Evolutionary conservation across 352 stramenopile genomes (phyloP).

Genomic region (Globisporangium paroecandrum): DNA sequence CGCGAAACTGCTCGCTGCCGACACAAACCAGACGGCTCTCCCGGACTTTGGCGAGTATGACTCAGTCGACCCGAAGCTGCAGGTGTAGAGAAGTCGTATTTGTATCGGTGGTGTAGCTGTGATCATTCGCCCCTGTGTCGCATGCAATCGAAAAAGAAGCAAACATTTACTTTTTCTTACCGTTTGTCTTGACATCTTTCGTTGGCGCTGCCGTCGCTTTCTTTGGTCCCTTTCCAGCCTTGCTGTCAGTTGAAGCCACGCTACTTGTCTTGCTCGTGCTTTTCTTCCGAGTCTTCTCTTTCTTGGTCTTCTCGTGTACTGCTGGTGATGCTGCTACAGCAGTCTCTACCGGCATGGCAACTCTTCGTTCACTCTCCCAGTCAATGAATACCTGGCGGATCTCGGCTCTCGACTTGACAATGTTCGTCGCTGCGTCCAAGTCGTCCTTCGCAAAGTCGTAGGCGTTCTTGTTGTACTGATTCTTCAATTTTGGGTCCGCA

Average conservation of each 20-base stretch:
- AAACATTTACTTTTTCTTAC: constrained; percentile 8
- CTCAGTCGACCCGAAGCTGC: constrained; percentile 4
- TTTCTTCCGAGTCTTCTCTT: constrained; percentile 9
- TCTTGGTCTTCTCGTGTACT: not conserved
- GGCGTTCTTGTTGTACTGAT: constrained; percentile 89
- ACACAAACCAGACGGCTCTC: constrained; percentile 5
- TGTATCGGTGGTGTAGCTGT: not conserved
- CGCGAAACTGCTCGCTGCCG: constrained; percentile 15
- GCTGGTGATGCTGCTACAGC: not conserved
- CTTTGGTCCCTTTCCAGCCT: not conserved
- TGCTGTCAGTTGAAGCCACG: not conserved
- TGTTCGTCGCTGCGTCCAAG: constrained; percentile 76
- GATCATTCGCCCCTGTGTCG: not conserved
- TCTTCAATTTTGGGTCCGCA: constrained; percentile 80
- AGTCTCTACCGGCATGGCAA: constrained; percentile 6
- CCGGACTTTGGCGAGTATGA: constrained; percentile 16
- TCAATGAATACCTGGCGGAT: constrained; percentile 67
- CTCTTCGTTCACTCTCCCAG: constrained; percentile 55
- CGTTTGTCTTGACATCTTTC: constrained; percentile 1
- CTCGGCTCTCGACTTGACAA: constrained; percentile 74
- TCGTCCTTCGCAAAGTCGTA: constrained; percentile 89
- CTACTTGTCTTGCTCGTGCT: not conserved
- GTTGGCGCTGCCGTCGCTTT: not conserved
- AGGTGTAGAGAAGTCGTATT: not conserved
- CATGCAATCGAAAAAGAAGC: not conserved